A percentile compares a stretch with the other conserved stretches of the same genome.
These are phyloP conservation scores for Solanum clarkiae DNA, from an alignment of 257 asterid genomes.

Conservation along the genomic window DNA sequence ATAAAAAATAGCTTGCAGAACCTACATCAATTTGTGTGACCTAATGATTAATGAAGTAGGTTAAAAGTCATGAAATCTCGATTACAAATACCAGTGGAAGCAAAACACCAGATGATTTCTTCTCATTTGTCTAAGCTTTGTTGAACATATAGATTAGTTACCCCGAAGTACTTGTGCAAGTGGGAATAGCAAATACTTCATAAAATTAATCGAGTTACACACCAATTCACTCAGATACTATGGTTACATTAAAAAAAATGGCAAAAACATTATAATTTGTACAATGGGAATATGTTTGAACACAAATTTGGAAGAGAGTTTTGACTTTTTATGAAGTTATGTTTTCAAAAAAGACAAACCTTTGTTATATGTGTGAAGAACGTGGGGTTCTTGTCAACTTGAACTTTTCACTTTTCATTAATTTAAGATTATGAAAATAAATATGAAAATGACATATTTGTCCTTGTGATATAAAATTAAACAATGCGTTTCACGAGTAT, in stretches of 20 bases:
- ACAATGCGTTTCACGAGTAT: no score
- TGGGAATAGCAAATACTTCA: accelerated
- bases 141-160: no score
- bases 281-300: not conserved
- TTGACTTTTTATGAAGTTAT: not conserved
- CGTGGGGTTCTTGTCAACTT: not conserved
- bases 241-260: accelerated
- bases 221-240: not conserved
- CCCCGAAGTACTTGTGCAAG: no score
- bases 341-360: not conserved
- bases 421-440: not conserved
- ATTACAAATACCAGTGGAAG: not conserved
- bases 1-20: not conserved
- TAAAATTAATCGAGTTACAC: not conserved
- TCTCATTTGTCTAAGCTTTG: not conserved
- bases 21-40: no score
- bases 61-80: not conserved
- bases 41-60: not conserved
- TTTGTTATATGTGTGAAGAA: not conserved
- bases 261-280: no score
- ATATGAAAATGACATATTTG: not conserved
- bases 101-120: not conserved
- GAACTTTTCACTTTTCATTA: not conserved
- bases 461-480: not conserved
- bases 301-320: not conserved